phyloP scores from a whole-genome alignment of 495 filamentous ascomycete genomes.

The Daldinia concentrica region DNA sequence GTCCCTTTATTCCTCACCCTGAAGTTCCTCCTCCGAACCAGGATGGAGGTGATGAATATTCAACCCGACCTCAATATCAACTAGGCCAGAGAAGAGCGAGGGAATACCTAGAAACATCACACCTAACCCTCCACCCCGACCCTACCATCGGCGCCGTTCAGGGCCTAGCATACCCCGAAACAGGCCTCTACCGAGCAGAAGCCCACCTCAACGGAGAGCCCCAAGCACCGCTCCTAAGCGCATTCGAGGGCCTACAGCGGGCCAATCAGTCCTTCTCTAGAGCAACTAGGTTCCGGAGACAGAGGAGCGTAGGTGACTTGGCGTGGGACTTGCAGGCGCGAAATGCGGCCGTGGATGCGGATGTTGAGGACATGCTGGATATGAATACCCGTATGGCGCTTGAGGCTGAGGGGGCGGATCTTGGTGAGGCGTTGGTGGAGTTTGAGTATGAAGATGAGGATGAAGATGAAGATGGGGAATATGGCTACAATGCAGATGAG shows the following conservation, averaged over 20 bases:
- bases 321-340: slow-evolving; percentile 20
- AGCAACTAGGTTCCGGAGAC: background rate
- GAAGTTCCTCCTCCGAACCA: slow-evolving; percentile 53
- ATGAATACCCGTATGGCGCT: slow-evolving; percentile 30
- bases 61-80: slow-evolving; percentile 5
- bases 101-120: slow-evolving; percentile 43
- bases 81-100: slow-evolving; percentile 36
- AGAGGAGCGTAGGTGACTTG: slow-evolving; percentile 1
- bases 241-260: slow-evolving; percentile 44
- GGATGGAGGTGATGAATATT: slow-evolving; percentile 17
- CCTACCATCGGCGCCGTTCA: slow-evolving; percentile 57
- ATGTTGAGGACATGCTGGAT: slow-evolving; percentile 24
- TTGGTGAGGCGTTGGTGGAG: slow-evolving; percentile 6
- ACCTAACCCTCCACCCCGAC: slow-evolving; percentile 47
- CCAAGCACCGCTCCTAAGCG: slow-evolving; percentile 46
- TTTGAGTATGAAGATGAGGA: slow-evolving; percentile 15
- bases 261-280: slow-evolving; percentile 26
- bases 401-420: slow-evolving; percentile 21
- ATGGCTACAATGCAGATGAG: background rate
- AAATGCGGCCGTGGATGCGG: slow-evolving; percentile 46
- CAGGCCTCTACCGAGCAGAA: slow-evolving; percentile 50
- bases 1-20: slow-evolving; percentile 54
- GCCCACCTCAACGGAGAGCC: slow-evolving; percentile 52
- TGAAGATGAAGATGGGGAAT: background rate
- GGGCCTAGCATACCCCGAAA: slow-evolving; percentile 54